Percentiles rank a stretch among this genome's conserved stretches.
Conservation (phyloP, 805 yeast genomes). For the Nakazawaea ishiwadae region DNA sequence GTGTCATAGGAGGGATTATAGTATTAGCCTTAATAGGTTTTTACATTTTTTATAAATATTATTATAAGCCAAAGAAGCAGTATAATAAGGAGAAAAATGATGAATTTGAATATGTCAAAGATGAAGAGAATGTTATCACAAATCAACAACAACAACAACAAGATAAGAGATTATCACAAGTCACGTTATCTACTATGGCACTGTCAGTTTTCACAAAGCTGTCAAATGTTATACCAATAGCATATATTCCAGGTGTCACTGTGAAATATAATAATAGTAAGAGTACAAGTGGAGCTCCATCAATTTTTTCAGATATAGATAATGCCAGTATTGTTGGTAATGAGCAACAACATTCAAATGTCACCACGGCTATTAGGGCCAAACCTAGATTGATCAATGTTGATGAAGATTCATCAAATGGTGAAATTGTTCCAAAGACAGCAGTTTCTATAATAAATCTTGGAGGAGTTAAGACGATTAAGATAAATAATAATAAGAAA, state of each 20-base stretch:
- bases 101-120: constrained; percentile 24
- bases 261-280: constrained; percentile 25
- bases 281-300: constrained; percentile 23
- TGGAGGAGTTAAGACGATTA: constrained; percentile 7
- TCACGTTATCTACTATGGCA: constrained; percentile 35
- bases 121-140: constrained; percentile 19
- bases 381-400: constrained; percentile 62
- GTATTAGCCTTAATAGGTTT: constrained; percentile 31
- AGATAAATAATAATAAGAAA: constrained; percentile 9
- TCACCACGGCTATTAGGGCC: constrained; percentile 74
- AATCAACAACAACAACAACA: no score
- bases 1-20: constrained; percentile 58
- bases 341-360: constrained; percentile 21
- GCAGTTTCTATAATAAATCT: constrained; percentile 8
- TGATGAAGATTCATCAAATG: constrained; percentile 8
- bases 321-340: constrained; percentile 41
- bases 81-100: constrained; percentile 25
- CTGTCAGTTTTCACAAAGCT: constrained; percentile 72
- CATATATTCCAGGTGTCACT: constrained; percentile 92
- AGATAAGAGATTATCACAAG: constrained; percentile 25
- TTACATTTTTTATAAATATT: constrained; percentile 36
- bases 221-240: constrained; percentile 85
- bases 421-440: constrained; percentile 6
- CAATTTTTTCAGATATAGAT: constrained; percentile 40
- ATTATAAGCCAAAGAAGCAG: constrained; percentile 31